Percentiles rank a stretch among this genome's conserved stretches.
These are phyloP conservation scores for Mycena capillaripes DNA, from an alignment of 768 basidiomycete species.

Conservation along the genomic window DNA sequence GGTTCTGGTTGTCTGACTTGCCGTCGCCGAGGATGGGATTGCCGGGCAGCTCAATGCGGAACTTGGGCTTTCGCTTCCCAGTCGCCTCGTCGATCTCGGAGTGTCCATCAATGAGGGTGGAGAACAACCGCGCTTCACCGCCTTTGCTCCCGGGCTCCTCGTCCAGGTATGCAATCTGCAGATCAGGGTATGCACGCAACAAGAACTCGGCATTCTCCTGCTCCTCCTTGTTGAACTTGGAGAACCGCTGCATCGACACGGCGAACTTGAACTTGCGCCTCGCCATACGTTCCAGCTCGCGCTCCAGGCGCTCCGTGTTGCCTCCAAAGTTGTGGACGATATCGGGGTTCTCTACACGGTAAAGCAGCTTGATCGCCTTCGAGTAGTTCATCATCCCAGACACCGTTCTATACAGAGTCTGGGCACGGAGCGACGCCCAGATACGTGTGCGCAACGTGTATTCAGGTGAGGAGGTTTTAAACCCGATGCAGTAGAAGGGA, in stretches of 20 bases:
- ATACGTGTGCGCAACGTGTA: conserved; percentile 99
- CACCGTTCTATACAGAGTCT: conserved; percentile 98
- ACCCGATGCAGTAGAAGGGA: conserved; percentile 99
- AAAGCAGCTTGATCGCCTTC: conserved; percentile 98
- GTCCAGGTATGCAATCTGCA: conserved; percentile 98
- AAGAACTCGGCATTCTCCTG: conserved; percentile 98
- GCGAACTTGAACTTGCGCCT: conserved; percentile 98
- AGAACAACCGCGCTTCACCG: conserved; percentile 91
- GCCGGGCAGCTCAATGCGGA: conserved; percentile 96
- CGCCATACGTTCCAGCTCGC: conserved; percentile 97
- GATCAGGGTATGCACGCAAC: conserved; percentile 96
- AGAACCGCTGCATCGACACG: conserved; percentile 98
- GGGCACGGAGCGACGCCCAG: conserved; percentile 98
- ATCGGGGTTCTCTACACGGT: conserved; percentile 98
- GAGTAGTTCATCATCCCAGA: conserved; percentile 99
- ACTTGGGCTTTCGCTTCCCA: conserved; percentile 95
- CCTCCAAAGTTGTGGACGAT: conserved; percentile 97
- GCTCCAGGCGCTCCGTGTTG: conserved; percentile 95
- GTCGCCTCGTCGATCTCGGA: conserved; percentile 92
- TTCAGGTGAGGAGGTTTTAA: conserved; percentile 99
- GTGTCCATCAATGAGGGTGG: conserved; percentile 96
- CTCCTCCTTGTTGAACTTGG: conserved; percentile 99
- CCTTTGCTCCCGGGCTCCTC: conserved; percentile 94
- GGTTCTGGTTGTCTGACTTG: conserved; percentile 99
- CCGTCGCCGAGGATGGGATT: conserved; percentile 99